Evolutionary conservation across 208 protist species (phyloP), one percentile per base, ranked within the genome.

Genomic region (Leishmania gerbilli): DNA sequence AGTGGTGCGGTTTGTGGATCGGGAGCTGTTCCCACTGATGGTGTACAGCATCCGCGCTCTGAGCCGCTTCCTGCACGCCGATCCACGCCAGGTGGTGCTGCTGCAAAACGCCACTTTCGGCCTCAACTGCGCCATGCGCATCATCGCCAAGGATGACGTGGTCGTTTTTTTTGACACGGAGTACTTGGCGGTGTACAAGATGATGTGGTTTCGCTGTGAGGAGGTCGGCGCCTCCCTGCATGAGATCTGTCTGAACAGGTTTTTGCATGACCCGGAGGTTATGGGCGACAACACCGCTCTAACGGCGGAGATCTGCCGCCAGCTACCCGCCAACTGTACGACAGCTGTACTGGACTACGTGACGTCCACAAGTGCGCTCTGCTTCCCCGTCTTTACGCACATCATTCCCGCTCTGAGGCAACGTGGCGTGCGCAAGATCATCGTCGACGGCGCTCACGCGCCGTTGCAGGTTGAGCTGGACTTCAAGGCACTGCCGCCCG

Each of bases 101-200:
- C 72, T 97, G n/a, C 92, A 93, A 71, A 98, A 98, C 80, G 95
- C 95, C 24, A 98, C 95, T 3, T 94, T 92, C 80, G 94, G 84
- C 15, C 84, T 98, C 24, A 98, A 98, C 87, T 89, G 87, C n/a
- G 96, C 92, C 1, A 95, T 98, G 87, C 75, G 85, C 11, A 75
- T 98, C 40, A 94, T 95, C 45, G 81, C 84, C 58, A 81, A 84
- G 62, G 85, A 88, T 53, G 93, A 97, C 86, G 89, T 95, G 24
- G 93, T 98, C 0, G 92, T 90, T 1, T 95, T 92, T 77, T 84
- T 97, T 40, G 93, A 96, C 78, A 92, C 88, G 0, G 93, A 95
- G 84, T 97, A 97, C 85, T 88, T 97, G 40, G 87, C 92, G 0
- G 95, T 98, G 49, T 97, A 97, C 80, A 98, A 97, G 86, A 98